Base-by-base conservation (phyloP, 768 basidiomycete species). In the Solioccasus polychromus region DNA sequence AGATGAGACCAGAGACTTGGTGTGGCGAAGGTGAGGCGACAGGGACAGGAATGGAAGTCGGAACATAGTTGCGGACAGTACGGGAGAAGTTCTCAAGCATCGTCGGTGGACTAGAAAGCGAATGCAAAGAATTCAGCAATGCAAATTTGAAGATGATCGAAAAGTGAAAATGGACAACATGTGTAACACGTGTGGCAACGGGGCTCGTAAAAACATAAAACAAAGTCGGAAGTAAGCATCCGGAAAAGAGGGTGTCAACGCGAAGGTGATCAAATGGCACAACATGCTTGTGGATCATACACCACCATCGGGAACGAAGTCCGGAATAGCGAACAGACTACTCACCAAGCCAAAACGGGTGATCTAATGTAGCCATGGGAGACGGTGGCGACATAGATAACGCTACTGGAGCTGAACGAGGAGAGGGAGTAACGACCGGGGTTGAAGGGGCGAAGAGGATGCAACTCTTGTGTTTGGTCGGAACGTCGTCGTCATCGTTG, bases 31-130 rank as follows among this genome's bases (percentile, higher is more conserved):
- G 75, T 1, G 68, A 63, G 2, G 76, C 71, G 2, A 68, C 60
- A 1, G 78, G 71, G 23, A 79, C 72, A 12, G 75, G 67, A 40
- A 79, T 75, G 8, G 75, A 73, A 15, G 73, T 68, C 4, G 78
- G 80, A 8, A 79, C 74, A 43, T 81, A 81, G 50, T 67, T 71
- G 36, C 78, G 75, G 22, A 82, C 66, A 8, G 78, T 71, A 17
- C 74, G 73, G 9, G 79, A 76, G 50, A 82, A 68, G 19, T 68
- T 68, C 60, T 78, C 76, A 17, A 80, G 66, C 45, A 76, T 69
- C 1, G 77, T 72, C 8, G 72, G 72, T 48, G 70, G 74, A n/a
- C 77, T 79, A 56, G 26, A 50, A 38, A 18, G 14, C n/a, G n/a
- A n/a, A n/a, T n/a, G n/a, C n/a, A 15, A 30, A 3, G 14, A 1